These are phyloP conservation scores for Raphanus sativus DNA, from an alignment of 345 rosid genomes.

Conservation along the genomic window DNA sequence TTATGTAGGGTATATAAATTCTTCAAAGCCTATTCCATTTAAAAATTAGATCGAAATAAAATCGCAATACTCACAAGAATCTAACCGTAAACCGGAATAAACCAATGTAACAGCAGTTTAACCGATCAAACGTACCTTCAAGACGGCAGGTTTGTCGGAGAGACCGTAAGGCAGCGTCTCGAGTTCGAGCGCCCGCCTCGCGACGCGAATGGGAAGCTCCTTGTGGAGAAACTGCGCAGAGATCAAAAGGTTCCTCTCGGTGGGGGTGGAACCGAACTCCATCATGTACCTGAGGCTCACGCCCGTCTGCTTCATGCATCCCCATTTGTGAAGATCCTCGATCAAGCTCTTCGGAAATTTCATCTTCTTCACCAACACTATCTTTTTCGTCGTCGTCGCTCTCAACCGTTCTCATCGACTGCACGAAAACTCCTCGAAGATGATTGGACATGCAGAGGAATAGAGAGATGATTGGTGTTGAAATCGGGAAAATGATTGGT, in stretches of 20 bases:
- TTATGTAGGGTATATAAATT: no score
- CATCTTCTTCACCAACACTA: conserved; percentile 55
- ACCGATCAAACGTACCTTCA: conserved; percentile 53
- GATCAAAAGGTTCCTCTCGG: conserved; percentile 59
- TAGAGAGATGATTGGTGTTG: conserved; percentile 22
- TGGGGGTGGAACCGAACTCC: conserved; percentile 84
- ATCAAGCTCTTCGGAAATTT: conserved; percentile 60
- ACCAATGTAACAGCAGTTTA: not conserved
- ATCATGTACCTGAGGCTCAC: conserved; percentile 91
- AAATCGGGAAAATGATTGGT: not conserved
- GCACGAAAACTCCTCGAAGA: not conserved
- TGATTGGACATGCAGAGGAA: conserved; percentile 28
- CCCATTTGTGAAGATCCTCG: conserved; percentile 78
- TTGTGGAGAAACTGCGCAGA: conserved; percentile 88
- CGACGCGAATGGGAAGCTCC: conserved; percentile 84
- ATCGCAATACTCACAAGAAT: not conserved
- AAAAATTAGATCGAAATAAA: not conserved
- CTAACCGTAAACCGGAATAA: not conserved
- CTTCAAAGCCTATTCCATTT: not conserved
- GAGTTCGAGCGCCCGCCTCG: conserved; percentile 80
- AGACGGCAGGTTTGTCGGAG: conserved; percentile 72
- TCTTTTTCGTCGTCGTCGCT: conserved; percentile 11
- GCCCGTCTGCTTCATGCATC: conserved; percentile 91
- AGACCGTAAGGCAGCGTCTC: conserved; percentile 78
- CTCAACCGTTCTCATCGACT: conserved; percentile 29